Base-by-base conservation (phyloP, 1,284 basidiomycete genomes). In the Apiotrichum sp. region DNA sequence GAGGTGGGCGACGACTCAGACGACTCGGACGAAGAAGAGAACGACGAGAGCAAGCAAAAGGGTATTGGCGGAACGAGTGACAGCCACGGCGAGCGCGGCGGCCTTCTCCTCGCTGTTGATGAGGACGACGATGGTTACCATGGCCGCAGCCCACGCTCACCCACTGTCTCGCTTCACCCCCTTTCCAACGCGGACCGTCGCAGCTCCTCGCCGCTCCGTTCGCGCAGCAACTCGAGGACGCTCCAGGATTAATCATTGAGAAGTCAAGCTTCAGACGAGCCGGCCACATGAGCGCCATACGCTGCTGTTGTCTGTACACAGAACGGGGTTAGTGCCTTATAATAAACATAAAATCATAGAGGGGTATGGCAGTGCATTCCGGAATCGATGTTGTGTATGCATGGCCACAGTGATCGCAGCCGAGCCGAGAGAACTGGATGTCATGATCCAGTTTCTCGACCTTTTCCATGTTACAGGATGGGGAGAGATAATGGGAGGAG, bases 41-140 rank as follows among this genome's bases (percentile, higher is more conserved):
- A 7, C 36, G 57, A 61, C 22, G 64, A 59, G 22, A 22, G 22
- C 22, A 22, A 22, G 36, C 55, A 59, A 9, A 63, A 60, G 46
- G 71, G 69, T 10, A 62, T 66, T 1, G 67, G 63, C 1, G 67
- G 64, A 2, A 60, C 57, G 1, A 60, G 44, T 16, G 62, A 56
- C 16, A 52, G 46, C 31, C 48, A 50, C 11, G 59, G 53, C 32
- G 59, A 62, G 55, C 53, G 62, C n/a, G 59, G 62, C 7, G 62
- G 62, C 2, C 57, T 63, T 14, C 43, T 63, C 6, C 38, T 47
- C 22, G 48, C 41, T 2, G 44, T n/a, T 11, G 50, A 45, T 29
- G 55, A 58, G 16, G 46, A 58, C 52, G 61, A 58, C 11, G 62
- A 62, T 8, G 59, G 13, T 5, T 11, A 48, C 13, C 22, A 22